A percentile compares a stretch with the other conserved stretches of the same genome.
Evolutionary conservation across 306 rosid species (phyloP).

Genomic region (Lathyrus tuberosus): DNA sequence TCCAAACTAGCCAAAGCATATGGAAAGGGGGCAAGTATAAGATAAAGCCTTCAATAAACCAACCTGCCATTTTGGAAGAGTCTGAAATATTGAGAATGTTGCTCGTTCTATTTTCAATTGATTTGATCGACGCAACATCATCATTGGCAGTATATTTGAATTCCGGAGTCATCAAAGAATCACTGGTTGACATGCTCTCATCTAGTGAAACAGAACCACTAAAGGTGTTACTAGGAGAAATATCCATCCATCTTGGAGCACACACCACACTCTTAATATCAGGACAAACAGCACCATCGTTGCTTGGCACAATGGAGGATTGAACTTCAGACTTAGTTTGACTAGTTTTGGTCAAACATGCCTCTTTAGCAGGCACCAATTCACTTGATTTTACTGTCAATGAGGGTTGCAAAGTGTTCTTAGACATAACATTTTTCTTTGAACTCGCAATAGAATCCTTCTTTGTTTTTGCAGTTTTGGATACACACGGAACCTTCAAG

Average conservation of each 20-base stretch:
- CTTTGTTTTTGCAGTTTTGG: constrained; percentile 52
- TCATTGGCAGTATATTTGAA: constrained; percentile 42
- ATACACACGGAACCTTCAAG: constrained; percentile 60
- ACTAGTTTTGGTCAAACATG: constrained; percentile 23
- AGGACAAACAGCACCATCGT: constrained; percentile 30
- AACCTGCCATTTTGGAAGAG: constrained; percentile 46
- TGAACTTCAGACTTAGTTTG: constrained; percentile 33
- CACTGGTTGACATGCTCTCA: constrained; percentile 45
- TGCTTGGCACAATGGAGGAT: constrained; percentile 31
- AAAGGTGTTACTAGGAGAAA: constrained; percentile 47
- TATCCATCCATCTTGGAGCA: constrained; percentile 35
- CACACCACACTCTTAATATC: constrained; percentile 23
- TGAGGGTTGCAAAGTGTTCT: constrained; percentile 34
- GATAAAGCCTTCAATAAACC: constrained; percentile 32
- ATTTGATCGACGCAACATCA: constrained; percentile 41
- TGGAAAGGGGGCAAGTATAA: not conserved
- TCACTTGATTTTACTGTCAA: constrained; percentile 44
- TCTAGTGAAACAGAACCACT: constrained; percentile 31
- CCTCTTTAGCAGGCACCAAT: constrained; percentile 35
- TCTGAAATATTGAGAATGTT: constrained; percentile 41
- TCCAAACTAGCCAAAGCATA: constrained; percentile 28
- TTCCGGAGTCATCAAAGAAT: constrained; percentile 48
- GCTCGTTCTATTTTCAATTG: constrained; percentile 45
- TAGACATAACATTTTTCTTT: constrained; percentile 33
- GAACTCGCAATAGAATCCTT: constrained; percentile 42